Conservation (phyloP, 495 filamentous ascomycete genomes). For the Ascodesmis nigricans region DNA sequence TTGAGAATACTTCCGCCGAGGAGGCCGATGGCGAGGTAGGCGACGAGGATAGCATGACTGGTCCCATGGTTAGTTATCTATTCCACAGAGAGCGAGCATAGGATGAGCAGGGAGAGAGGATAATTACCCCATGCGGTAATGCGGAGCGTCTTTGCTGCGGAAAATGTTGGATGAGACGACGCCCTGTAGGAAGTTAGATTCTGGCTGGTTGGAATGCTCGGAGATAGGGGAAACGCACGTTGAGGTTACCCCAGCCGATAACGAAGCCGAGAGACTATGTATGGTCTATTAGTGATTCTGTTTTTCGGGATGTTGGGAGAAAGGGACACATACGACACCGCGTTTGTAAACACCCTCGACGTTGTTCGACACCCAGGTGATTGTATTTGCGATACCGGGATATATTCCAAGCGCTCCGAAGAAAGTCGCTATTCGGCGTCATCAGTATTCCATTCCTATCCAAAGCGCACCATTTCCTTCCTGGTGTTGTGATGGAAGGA, state of each 20-base stretch:
- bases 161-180: slow-evolving; percentile 25
- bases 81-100: no score
- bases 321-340: slow-evolving; percentile 32
- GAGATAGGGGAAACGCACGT: slow-evolving; percentile 64
- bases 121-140: slow-evolving; percentile 34
- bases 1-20: slow-evolving; percentile 41
- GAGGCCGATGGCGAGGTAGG: slow-evolving; percentile 37
- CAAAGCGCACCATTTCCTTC: no score
- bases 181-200: slow-evolving; percentile 2
- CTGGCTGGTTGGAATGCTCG: slow-evolving; percentile 25
- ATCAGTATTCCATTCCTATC: no score
- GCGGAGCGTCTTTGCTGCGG: slow-evolving; percentile 30
- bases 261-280: no score
- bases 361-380: slow-evolving; percentile 78
- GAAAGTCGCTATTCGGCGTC: no score
- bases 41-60: slow-evolving; percentile 38
- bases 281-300: no score
- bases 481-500: no score
- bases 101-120: no score
- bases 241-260: slow-evolving; percentile 84
- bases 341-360: slow-evolving; percentile 83
- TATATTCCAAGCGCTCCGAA: slow-evolving; percentile 80
- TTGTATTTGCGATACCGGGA: slow-evolving; percentile 75
- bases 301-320: not conserved
- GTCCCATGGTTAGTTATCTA: no score